Conservation (phyloP, 2,329 filamentous ascomycete genomes). For the Apiospora koreana region DNA sequence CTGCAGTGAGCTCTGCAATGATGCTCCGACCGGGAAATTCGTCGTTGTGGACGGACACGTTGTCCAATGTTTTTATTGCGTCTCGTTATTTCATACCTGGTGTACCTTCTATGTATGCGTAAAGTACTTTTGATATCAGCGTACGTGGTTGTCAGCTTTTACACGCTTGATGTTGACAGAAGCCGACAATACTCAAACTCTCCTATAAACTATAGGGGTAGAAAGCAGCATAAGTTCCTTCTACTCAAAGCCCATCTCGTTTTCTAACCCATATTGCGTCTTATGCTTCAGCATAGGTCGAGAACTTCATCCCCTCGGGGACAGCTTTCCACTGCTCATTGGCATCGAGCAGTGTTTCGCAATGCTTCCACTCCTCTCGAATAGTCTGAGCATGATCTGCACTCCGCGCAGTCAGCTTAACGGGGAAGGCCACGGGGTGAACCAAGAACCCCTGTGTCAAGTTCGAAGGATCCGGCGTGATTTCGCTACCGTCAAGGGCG, state of each 20-base stretch:
- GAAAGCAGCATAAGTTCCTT: not conserved
- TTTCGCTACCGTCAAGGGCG: conserved; percentile 15
- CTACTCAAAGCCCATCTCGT: not conserved
- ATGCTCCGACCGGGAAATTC: not conserved
- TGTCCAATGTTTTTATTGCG: not conserved
- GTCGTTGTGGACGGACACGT: not conserved
- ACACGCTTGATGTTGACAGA: not conserved
- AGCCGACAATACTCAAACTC: not conserved
- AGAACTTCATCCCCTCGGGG: conserved; percentile 24
- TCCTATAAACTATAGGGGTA: not conserved
- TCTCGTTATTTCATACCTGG: not conserved
- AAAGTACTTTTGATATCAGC: too few relatives aligned
- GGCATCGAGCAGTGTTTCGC: conserved; percentile 25
- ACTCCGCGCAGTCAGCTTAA: conserved; percentile 17
- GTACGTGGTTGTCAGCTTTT: too few relatives aligned
- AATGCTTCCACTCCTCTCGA: conserved; percentile 20
- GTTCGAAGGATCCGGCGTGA: conserved; percentile 15
- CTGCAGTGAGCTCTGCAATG: too few relatives aligned
- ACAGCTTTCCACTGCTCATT: conserved; percentile 29
- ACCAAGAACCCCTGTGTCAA: conserved; percentile 18
- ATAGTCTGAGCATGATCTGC: conserved; percentile 13
- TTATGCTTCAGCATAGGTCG: not conserved
- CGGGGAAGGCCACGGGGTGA: conserved; percentile 17
- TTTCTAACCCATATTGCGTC: not conserved
- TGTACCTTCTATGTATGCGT: not conserved